A percentile compares a stretch with the other conserved stretches of the same genome.
These are phyloP conservation scores for Beauveria sp. DNA, from an alignment of 2,329 filamentous ascomycete species.

Conservation along the genomic window DNA sequence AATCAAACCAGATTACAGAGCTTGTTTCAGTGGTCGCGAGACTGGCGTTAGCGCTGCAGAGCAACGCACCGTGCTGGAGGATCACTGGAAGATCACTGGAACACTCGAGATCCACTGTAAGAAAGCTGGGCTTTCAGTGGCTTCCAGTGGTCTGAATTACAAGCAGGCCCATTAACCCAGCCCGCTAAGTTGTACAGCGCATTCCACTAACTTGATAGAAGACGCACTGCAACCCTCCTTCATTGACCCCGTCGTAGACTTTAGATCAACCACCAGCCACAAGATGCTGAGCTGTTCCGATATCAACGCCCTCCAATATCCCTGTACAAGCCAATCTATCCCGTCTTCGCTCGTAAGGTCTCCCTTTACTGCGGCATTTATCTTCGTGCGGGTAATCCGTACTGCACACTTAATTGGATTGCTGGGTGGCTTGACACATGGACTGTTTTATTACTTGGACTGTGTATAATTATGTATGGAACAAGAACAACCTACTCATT, in stretches of 20 bases:
- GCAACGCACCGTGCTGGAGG: neutral
- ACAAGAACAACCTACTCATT: neutral
- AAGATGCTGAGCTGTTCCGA: no score
- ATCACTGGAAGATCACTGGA: neutral
- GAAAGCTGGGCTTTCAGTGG: no score
- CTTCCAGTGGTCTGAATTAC: neutral
- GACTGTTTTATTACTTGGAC: neutral
- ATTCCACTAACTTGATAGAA: neutral
- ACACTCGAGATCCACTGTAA: no score
- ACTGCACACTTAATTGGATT: neutral
- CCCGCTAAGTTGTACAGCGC: neutral
- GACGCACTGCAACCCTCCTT: neutral
- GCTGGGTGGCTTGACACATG: neutral
- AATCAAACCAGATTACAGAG: neutral
- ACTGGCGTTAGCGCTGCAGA: neutral
- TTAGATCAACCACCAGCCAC: neutral
- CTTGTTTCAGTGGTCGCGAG: neutral
- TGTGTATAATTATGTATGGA: no score
- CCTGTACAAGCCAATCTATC: no score
- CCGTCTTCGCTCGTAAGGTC: neutral
- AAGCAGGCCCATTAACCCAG: neutral
- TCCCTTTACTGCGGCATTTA: conserved; percentile 6
- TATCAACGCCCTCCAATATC: no score
- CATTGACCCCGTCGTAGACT: neutral
- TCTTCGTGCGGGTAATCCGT: neutral